Conservation (phyloP, 306 rosid genomes). For the Elaeagnus macrophylla region DNA sequence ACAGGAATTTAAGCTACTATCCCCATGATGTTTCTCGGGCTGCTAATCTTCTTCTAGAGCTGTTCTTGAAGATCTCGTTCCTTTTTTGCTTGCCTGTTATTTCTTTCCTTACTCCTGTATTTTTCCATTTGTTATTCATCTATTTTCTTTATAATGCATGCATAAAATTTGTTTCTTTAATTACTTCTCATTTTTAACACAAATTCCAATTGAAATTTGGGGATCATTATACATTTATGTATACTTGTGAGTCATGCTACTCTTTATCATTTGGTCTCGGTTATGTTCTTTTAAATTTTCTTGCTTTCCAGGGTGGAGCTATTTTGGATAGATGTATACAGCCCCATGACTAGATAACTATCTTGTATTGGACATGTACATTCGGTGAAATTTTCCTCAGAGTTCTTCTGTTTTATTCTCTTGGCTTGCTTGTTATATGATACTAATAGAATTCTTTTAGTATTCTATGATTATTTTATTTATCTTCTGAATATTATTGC, state of each 20-base stretch:
- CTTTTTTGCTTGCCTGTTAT: too few species aligned
- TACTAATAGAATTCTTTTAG: not conserved
- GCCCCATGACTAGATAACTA: conserved; percentile 88
- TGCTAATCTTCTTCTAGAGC: conserved; percentile 81
- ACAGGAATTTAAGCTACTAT: conserved; percentile 61
- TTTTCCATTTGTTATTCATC: too few species aligned
- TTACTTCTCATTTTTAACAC: too few species aligned
- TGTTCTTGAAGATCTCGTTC: conserved; percentile 11
- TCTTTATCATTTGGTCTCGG: not conserved
- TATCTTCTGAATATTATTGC: not conserved
- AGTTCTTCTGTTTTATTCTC: not conserved
- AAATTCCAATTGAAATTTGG: too few species aligned
- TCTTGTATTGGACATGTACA: too few species aligned
- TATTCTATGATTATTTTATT: not conserved
- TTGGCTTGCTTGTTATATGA: not conserved
- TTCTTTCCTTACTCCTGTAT: too few species aligned
- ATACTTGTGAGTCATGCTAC: too few species aligned
- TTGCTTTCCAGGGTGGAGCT: too few species aligned
- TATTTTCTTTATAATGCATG: too few species aligned
- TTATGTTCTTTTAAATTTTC: not conserved
- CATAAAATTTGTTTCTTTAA: too few species aligned
- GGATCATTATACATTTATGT: too few species aligned
- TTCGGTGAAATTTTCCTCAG: too few species aligned
- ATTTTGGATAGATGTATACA: conserved; percentile 61
- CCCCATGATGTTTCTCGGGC: conserved; percentile 90